These are phyloP conservation scores for Exophiala bonariae DNA, from an alignment of 2,329 filamentous ascomycete species.

Conservation along the genomic window DNA sequence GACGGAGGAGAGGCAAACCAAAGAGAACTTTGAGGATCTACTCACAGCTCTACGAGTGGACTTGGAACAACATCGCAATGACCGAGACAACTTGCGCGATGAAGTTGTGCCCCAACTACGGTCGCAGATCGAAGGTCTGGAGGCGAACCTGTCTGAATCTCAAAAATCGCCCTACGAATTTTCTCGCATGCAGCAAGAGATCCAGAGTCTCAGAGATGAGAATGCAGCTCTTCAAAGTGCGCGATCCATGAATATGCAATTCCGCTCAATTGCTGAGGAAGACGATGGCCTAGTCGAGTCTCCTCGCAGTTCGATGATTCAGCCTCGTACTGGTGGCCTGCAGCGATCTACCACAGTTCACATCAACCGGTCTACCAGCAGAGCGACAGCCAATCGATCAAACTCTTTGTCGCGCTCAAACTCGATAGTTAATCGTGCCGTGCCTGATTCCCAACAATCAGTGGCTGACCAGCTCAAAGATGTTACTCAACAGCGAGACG, in stretches of 20 bases:
- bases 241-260: constrained; percentile 52
- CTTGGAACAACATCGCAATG: constrained; percentile 77
- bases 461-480: constrained; percentile 83
- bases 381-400: constrained; percentile 56
- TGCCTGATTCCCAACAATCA: constrained; percentile 63
- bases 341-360: constrained; percentile 26
- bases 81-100: constrained; percentile 88
- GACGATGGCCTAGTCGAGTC: constrained; percentile 40
- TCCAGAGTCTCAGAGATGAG: constrained; percentile 63
- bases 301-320: constrained; percentile 50
- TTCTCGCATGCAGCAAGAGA: constrained; percentile 82
- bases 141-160: constrained; percentile 56
- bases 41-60: constrained; percentile 80
- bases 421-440: constrained; percentile 52
- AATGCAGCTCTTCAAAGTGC: constrained; percentile 47
- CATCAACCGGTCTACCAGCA: constrained; percentile 65
- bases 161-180: constrained; percentile 77
- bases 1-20: constrained; percentile 79
- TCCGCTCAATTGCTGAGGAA: constrained; percentile 64
- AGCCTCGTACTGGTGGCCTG: constrained; percentile 16
- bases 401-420: constrained; percentile 61
- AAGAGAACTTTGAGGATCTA: constrained; percentile 92
- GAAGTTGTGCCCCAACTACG: constrained; percentile 79
- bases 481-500: constrained; percentile 89
- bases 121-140: constrained; percentile 62